These are phyloP conservation scores for Eimeria praecox DNA, from an alignment of 169 alveolate genomes.

Conservation along the genomic window DNA sequence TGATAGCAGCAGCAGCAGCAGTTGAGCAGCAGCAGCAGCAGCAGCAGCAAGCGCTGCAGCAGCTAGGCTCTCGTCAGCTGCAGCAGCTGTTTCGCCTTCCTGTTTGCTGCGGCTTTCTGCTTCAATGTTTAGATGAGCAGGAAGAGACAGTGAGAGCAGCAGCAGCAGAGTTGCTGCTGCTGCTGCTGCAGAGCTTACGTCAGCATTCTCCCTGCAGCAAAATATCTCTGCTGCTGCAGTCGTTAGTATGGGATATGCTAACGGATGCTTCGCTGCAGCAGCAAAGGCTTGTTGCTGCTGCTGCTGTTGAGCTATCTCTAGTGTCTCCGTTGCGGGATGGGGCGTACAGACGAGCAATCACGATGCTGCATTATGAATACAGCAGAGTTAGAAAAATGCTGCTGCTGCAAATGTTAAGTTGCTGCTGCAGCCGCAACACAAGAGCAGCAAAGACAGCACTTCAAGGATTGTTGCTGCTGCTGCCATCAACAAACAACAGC, in stretches of 20 bases:
- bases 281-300: constrained; percentile 76
- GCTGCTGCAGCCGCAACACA: constrained; percentile 58
- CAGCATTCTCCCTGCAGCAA: constrained; percentile 61
- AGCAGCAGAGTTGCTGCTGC: constrained; percentile 64
- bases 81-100: constrained; percentile 55
- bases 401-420: constrained; percentile 70
- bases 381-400: constrained; percentile 39
- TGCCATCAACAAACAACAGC: constrained; percentile 6
- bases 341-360: constrained; percentile 73
- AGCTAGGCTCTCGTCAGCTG: constrained; percentile 71
- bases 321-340: constrained; percentile 77
- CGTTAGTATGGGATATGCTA: constrained; percentile 67
- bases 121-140: constrained; percentile 61
- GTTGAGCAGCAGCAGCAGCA: constrained; percentile 65
- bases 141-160: constrained; percentile 40
- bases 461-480: constrained; percentile 77
- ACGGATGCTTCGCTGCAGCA: constrained; percentile 52
- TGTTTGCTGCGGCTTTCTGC: constrained; percentile 63
- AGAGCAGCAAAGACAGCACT: constrained; percentile 58
- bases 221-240: constrained; percentile 80
- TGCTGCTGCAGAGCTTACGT: constrained; percentile 63
- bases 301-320: constrained; percentile 57
- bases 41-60: constrained; percentile 76
- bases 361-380: constrained; percentile 69
- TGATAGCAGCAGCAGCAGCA: constrained; percentile 47